Base-by-base conservation (phyloP, 192 early-diverging fungal species). In the Diversispora epigaea region DNA sequence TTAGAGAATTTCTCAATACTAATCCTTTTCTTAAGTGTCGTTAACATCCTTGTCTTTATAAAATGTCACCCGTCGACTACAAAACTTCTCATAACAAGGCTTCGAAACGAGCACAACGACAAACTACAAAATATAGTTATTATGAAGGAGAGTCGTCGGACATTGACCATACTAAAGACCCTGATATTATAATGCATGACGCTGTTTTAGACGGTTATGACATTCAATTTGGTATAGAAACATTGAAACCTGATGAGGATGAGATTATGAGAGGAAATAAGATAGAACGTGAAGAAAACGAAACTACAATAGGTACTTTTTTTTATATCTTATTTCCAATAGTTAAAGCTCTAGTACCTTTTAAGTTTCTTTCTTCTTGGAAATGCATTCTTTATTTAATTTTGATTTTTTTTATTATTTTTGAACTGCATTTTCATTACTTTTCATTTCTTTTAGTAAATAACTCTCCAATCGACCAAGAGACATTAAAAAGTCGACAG, bases 241-340 rank as follows among this genome's bases (percentile, higher is more conserved):
- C 67, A 12, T 41, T 68, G 32, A 50, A 40, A 68, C 46, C 45
- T 68, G 61, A 68, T 17, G 67, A 68, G 14, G 67, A 68, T 17
- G 67, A 68, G 22, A 1, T 21, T 19, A 32, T 47, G 1, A 68
- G 21, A 25, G 45, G 49, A 68, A 25, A n/a, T 17, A 49, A 68
- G 43, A n/a, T 15, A 15, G 67, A 68, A 50, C 76, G 43, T 43
- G 69, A 58, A 76, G 80, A 63, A 83, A 78, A 52, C 84, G 83
- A 63, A 22, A 32, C 25, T 32, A 1, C 2, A 32, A 32, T 2
- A 32, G 25, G 25, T 32, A 32, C 25, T 32, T 32, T 32, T 32
- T 32, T 32, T 32, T 32, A 32, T 32, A 32, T 32, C 2, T 32
- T 32, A 2, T 32, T 32, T 32, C 25, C 25, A 32, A 32, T 32